Evolutionary conservation across 2,329 filamentous ascomycete genomes (phyloP), one percentile per base, ranked within the genome.

Genomic region (Aquanectria penicillioides): DNA sequence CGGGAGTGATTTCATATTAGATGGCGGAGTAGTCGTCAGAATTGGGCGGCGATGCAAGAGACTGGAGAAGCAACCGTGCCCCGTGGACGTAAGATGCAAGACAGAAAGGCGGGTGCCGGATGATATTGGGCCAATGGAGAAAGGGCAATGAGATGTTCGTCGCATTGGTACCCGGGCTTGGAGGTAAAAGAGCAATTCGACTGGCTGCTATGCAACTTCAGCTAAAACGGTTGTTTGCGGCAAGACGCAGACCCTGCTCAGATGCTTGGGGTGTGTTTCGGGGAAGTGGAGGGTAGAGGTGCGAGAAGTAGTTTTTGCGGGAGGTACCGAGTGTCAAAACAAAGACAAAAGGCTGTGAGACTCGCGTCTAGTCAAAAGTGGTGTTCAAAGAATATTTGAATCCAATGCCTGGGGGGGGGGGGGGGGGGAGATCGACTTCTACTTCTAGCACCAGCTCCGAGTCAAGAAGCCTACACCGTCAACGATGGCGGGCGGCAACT

Each of bases 401-500:
- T 59, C 57, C 49, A 60, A 55, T 57, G 53, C 57, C 59, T 62
- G 40, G 56, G 53, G 44, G 50, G 53, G 66, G 44, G 59, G n/a
- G n/a, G n/a, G n/a, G n/a, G n/a, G 56, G 43, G 53, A 59, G 67
- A 70, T 70, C 67, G 63, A 59, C 67, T 67, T 61, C 55, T 65
- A 59, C 67, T 67, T 61, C 55, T 65, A 66, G 66, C 58, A 59
- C 53, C 47, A 57, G 47, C 46, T 38, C 57, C 37, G 55, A 61
- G 50, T 61, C 67, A 67, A 69, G 61, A 64, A 62, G 64, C 52
- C 36, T 58, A 52, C 59, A 46, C 67, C 59, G 64, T 62, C 56
- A 47, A 66, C 47, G 64, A 69, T 65, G 66, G 64, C 64, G 57
- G 65, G 61, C 67, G 66, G 67, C 64, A 69, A 53, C 67, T 69